These are phyloP conservation scores for Candida ipomoeae DNA, from an alignment of 805 yeast species.

Conservation along the genomic window DNA sequence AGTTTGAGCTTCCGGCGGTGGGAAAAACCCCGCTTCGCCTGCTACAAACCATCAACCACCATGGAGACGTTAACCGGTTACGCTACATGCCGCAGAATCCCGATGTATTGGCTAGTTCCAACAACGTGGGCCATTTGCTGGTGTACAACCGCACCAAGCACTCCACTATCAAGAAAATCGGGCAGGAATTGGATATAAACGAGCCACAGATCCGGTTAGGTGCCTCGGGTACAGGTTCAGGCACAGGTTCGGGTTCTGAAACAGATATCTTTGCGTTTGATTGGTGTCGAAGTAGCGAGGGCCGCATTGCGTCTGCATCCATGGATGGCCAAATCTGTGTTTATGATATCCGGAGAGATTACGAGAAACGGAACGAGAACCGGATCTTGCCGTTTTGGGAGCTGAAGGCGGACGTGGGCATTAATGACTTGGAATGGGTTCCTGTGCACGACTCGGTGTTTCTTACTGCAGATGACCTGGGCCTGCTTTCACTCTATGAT, in stretches of 20 bases:
- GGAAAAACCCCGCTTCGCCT: conserved; percentile 26
- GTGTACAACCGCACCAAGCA: conserved; percentile 85
- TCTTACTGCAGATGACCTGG: conserved; percentile 65
- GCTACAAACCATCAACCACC: conserved; percentile 59
- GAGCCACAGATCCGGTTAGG: conserved; percentile 52
- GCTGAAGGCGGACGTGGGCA: conserved; percentile 33
- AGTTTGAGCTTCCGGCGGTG: conserved; percentile 33
- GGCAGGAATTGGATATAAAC: conserved; percentile 25
- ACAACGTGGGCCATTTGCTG: conserved; percentile 59
- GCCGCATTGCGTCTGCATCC: conserved; percentile 55
- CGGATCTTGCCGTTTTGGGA: conserved; percentile 7
- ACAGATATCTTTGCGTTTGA: conserved; percentile 66
- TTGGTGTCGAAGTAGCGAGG: conserved; percentile 69
- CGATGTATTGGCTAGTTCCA: conserved; percentile 69
- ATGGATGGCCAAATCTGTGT: conserved; percentile 59
- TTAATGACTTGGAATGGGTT: conserved; percentile 72
- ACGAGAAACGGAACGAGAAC: conserved; percentile 3
- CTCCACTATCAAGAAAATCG: conserved; percentile 30
- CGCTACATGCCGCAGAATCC: conserved; percentile 83
- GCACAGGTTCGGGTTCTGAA: no score
- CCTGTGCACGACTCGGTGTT: conserved; percentile 58
- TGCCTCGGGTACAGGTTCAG: no score
- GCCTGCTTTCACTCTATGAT: conserved; percentile 16
- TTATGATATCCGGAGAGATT: conserved; percentile 56
- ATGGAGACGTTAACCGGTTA: conserved; percentile 70